These are phyloP conservation scores for Stagonosporopsis vannaccii DNA, from an alignment of 2,329 filamentous ascomycete species.

Conservation along the genomic window DNA sequence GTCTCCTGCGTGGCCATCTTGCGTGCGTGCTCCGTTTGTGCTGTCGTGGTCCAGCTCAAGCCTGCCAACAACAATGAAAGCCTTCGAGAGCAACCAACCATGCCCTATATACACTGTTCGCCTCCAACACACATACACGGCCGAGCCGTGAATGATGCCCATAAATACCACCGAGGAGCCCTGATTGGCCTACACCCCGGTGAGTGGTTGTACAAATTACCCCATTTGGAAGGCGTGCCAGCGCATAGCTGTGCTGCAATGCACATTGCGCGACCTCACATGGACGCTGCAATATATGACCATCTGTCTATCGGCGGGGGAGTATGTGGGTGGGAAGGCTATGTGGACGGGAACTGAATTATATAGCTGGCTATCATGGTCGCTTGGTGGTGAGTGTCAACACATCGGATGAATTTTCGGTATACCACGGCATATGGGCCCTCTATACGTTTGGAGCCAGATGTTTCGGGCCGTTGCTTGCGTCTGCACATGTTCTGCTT, in stretches of 20 bases:
- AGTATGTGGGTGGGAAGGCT: no score
- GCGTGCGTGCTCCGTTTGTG: neutral
- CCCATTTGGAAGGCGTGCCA: slow-evolving; percentile 12
- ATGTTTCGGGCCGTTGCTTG: no score
- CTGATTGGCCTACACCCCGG: slow-evolving; percentile 1
- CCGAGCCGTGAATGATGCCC: slow-evolving; percentile 1
- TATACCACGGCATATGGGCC: no score
- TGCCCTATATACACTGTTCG: neutral
- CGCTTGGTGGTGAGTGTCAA: no score
- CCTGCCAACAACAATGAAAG: neutral
- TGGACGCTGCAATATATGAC: neutral
- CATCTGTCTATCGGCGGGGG: neutral
- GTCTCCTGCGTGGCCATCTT: neutral
- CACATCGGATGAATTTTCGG: no score
- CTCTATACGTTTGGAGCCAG: no score
- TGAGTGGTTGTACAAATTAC: slow-evolving; percentile 16
- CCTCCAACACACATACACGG: neutral
- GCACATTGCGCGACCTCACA: slow-evolving; percentile 1
- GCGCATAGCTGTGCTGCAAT: slow-evolving; percentile 12
- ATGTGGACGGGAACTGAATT: no score
- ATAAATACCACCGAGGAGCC: neutral
- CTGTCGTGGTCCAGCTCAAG: neutral
- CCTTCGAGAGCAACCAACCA: neutral
- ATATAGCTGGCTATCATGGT: no score
- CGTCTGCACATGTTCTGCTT: no score